Evolutionary conservation across 805 yeast species (phyloP).

Genomic region (Saccharomycopsis amapae): DNA sequence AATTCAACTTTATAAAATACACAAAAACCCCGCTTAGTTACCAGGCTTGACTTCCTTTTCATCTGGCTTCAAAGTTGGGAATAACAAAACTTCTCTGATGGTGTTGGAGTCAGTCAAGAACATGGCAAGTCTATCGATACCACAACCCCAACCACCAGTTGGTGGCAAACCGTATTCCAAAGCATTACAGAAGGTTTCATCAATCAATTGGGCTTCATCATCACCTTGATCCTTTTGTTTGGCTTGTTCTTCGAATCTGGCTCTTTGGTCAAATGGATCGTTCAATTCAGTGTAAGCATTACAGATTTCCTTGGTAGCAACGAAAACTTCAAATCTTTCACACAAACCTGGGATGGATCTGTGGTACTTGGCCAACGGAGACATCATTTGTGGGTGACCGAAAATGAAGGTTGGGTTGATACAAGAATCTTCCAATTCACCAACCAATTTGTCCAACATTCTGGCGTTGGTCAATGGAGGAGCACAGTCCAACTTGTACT

Average conservation of each 20-base stretch:
- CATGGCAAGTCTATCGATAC: conserved; percentile 91
- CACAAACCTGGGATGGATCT: conserved; percentile 89
- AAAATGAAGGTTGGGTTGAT: conserved; percentile 96
- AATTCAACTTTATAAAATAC: neutral
- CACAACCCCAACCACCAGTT: conserved; percentile 97
- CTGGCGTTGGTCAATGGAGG: conserved; percentile 95
- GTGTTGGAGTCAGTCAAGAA: conserved; percentile 94
- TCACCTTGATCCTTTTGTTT: conserved; percentile 98
- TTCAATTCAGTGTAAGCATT: conserved; percentile 98
- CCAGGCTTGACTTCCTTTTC: conserved; percentile 25
- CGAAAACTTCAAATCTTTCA: conserved; percentile 97
- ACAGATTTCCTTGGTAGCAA: conserved; percentile 96
- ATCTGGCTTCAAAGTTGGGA: conserved; percentile 99
- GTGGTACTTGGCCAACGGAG: conserved; percentile 95
- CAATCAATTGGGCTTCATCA: conserved; percentile 95
- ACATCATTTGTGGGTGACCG: conserved; percentile 99
- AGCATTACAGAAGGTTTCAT: conserved; percentile 96
- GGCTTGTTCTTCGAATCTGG: conserved; percentile 97
- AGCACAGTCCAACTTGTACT: conserved; percentile 79
- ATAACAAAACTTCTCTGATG: conserved; percentile 92
- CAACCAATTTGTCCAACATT: conserved; percentile 97
- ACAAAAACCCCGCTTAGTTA: conserved; percentile 1
- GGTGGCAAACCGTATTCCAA: conserved; percentile 98
- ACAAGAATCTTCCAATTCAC: conserved; percentile 90
- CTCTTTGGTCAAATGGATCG: conserved; percentile 98